Base-by-base conservation (phyloP, 1,284 basidiomycete genomes). In the Leucoagaricus sp. region DNA sequence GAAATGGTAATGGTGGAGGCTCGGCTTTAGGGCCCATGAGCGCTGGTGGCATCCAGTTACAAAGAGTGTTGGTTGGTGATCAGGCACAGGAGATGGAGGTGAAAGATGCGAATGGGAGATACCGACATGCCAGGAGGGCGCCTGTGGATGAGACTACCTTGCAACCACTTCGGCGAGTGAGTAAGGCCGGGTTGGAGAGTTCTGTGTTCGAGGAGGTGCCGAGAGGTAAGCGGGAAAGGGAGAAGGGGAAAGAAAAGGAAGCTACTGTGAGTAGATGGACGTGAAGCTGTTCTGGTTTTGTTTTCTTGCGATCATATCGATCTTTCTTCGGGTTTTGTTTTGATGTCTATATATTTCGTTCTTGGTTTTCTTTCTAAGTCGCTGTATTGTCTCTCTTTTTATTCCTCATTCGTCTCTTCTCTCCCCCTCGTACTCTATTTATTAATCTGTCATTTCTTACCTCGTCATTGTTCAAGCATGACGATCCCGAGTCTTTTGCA, bases 121-220 rank as follows among this genome's bases (percentile, higher is more conserved):
- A 94, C 75, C 76, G 92, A 34, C 93, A 94, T 71, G 86, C 88
- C 47, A 79, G 93, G 63, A 80, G 86, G 45, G 91, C 91, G 25
- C 93, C 93, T 0, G 93, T 95, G 21, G 83, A 94, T 67, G 89
- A 91, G 71, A 86, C 77, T 42, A 95, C 93, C 23, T 72, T 95
- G 60, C 93, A 94, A 69, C 93, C 93, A 19, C 81, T 91, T 75
- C 74, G 93, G 58, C 78, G 93, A 57, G 92, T 94, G 55, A 93
- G 89, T 69, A 96, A 96, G 72, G 93, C 93, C 3, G 93, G 93
- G 31, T 72, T 96, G 61, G 93, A 96, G 76, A 93, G 83, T 59
- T 64, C 60, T 19, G 48, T 52, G 28, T 60, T 57, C 52, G 59
- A 57, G 33, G 41, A 57, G 31, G 23, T 55, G 12, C 48, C 53